phyloP scores from a whole-genome alignment of 805 yeast genomes.

The Starmerella bombicola region DNA sequence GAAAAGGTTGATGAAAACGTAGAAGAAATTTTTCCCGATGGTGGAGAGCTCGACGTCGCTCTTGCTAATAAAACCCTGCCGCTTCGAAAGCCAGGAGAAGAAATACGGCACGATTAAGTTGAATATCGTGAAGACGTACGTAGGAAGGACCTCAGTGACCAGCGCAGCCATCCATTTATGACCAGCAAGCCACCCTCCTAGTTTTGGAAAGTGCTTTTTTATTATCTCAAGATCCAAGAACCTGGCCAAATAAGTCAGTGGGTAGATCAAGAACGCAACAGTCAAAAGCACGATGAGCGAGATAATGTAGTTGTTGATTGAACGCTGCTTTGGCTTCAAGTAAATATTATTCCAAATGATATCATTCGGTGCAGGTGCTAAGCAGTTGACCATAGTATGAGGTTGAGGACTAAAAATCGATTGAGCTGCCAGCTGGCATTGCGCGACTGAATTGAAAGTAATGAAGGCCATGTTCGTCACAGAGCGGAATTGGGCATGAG shows the following conservation, averaged over 20 bases:
- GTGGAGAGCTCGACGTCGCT: slow-evolving; percentile 87
- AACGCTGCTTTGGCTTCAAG: slow-evolving; percentile 59
- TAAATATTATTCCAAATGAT: slow-evolving; percentile 87
- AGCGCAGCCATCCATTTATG: slow-evolving; percentile 63
- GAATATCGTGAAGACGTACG: slow-evolving; percentile 75
- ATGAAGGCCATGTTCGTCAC: slow-evolving; percentile 87
- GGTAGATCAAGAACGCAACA: slow-evolving; percentile 63
- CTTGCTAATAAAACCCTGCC: slow-evolving; percentile 81
- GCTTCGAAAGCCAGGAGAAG: slow-evolving; percentile 67
- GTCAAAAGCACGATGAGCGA: slow-evolving; percentile 54
- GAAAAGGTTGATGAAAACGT: slow-evolving; percentile 85
- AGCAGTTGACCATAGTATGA: slow-evolving; percentile 60
- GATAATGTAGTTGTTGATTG: slow-evolving; percentile 49
- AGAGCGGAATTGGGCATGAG: slow-evolving; percentile 43
- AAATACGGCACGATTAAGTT: slow-evolving; percentile 75
- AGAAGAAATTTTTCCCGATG: slow-evolving; percentile 86
- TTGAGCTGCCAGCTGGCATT: slow-evolving; percentile 94
- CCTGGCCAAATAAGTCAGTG: slow-evolving; percentile 76
- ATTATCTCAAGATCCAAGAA: slow-evolving; percentile 69
- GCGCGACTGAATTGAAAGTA: slow-evolving; percentile 88
- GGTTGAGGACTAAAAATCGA: slow-evolving; percentile 86
- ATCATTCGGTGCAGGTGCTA: slow-evolving; percentile 96
- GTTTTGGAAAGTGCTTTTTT: slow-evolving; percentile 64
- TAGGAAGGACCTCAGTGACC: slow-evolving; percentile 82
- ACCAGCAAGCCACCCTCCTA: slow-evolving; percentile 53